Evolutionary conservation across 176 grass and related monocot species (phyloP).

Genomic region (Carex kokanica): DNA sequence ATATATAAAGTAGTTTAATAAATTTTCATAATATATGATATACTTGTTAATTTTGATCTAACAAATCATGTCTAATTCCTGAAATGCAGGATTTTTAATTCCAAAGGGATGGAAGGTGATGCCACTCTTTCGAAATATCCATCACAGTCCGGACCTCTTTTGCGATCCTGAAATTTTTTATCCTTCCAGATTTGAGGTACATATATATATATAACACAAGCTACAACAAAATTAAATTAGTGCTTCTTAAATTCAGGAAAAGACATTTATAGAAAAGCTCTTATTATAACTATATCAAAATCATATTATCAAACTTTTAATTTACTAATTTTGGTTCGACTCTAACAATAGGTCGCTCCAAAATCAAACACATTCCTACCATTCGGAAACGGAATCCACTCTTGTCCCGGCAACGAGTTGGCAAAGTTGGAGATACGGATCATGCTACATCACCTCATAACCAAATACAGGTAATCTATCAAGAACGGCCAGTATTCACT

Average conservation of each 20-base stretch:
- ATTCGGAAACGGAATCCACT: slow-evolving; percentile 78
- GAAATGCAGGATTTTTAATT: slow-evolving; percentile 78
- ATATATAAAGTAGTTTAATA: background rate
- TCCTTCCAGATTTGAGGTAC: slow-evolving; percentile 91
- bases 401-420: slow-evolving; percentile 92
- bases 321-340: background rate
- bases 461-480: slow-evolving; percentile 57
- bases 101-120: slow-evolving; percentile 99
- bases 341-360: slow-evolving; percentile 50
- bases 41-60: background rate
- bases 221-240: background rate
- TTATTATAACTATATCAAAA: background rate
- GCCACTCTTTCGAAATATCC: slow-evolving; percentile 95
- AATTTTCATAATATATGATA: background rate
- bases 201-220: background rate
- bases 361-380: slow-evolving; percentile 83
- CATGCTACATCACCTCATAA: slow-evolving; percentile 86
- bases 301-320: background rate
- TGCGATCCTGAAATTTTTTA: slow-evolving; percentile 77
- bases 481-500: background rate
- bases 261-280: background rate
- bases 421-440: slow-evolving; percentile 92
- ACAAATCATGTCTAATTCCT: background rate
- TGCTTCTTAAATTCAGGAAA: background rate
- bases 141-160: slow-evolving; percentile 90